Evolutionary conservation across 495 filamentous ascomycete species (phyloP).

Genomic region (Aspergillus funiculosus): DNA sequence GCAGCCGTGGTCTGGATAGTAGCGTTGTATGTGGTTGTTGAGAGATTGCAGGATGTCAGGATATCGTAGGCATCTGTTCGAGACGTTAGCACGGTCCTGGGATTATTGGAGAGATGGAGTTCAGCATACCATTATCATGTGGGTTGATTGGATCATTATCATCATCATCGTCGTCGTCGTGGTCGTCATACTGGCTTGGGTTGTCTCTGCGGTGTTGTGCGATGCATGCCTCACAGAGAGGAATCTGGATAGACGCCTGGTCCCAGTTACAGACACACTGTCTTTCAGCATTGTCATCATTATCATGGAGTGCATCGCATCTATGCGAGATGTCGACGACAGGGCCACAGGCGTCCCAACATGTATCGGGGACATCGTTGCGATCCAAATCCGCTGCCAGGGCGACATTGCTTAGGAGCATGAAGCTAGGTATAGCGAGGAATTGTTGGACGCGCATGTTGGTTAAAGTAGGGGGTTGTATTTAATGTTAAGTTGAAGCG

Average conservation of each 20-base stretch:
- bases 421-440: conserved; percentile 24
- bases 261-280: conserved; percentile 33
- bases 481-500: not conserved
- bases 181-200: conserved; percentile 10
- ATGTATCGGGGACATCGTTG: conserved; percentile 31
- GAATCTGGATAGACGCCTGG: conserved; percentile 22
- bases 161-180: conserved; percentile 18
- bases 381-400: conserved; percentile 27
- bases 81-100: not conserved
- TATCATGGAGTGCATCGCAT: conserved; percentile 25
- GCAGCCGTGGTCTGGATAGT: conserved; percentile 8
- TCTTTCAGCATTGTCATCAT: conserved; percentile 28
- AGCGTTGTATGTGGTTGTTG: too few species aligned
- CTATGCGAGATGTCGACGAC: conserved; percentile 24
- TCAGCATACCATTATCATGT: conserved; percentile 24
- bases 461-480: conserved; percentile 2
- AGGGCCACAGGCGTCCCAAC: conserved; percentile 27
- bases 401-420: conserved; percentile 25
- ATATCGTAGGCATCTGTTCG: conserved; percentile 32
- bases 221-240: conserved; percentile 37
- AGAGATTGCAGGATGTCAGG: conserved; percentile 30
- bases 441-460: conserved; percentile 28
- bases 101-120: not conserved
- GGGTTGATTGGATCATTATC: conserved; percentile 15
- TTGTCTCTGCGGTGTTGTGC: conserved; percentile 22